Evolutionary conservation across 306 rosid species (phyloP), one percentile per base, ranked within the genome.

Genomic region (Malus fusca): DNA sequence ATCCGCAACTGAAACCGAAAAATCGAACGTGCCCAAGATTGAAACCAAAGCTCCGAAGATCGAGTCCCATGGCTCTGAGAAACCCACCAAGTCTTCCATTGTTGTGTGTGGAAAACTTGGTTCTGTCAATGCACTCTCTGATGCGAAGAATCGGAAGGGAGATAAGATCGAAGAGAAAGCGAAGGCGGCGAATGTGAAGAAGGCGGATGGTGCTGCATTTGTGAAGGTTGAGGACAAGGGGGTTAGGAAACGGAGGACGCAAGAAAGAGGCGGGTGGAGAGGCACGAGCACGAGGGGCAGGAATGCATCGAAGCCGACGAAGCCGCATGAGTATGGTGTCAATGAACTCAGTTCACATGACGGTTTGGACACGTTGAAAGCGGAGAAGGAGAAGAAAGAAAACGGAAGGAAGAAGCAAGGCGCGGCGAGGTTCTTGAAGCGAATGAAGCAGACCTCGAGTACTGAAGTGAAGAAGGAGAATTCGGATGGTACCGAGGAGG

Each of bases 291-390:
- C 28, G 28, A 78, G 30, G 56, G 74, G 59, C 17, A 81, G 74
- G 68, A 60, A 58, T 4, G 82, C 64, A 18, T 78, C 8, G 0
- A 26, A 74, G 13, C 72, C 30, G 1, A 21, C 2, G 1, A 22
- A 56, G 9, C 76, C 80, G 66, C 84, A 79, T 0, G 85, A 75
- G 43, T 75, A 52, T 9, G 87, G 82, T 1, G 84, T 85, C 26
- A 82, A 87, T 48, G 87, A 78, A 79, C 77, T 85, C 8, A 85
- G 88, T 70, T 76, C 82, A 18, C 84, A 75, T 48, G 91, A 80
- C 15, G 77, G 76, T 30, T 28, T 80, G 65, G 87, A 76, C 40
- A 82, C 52, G 37, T 77, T 70, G 31, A 62, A 73, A 75, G 58
- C 46, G 59, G 55, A 56, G 26, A 21, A 21, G 28, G 88, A 76